phyloP scores from a whole-genome alignment of 257 asterid genomes.

The Sherardia arvensis region DNA sequence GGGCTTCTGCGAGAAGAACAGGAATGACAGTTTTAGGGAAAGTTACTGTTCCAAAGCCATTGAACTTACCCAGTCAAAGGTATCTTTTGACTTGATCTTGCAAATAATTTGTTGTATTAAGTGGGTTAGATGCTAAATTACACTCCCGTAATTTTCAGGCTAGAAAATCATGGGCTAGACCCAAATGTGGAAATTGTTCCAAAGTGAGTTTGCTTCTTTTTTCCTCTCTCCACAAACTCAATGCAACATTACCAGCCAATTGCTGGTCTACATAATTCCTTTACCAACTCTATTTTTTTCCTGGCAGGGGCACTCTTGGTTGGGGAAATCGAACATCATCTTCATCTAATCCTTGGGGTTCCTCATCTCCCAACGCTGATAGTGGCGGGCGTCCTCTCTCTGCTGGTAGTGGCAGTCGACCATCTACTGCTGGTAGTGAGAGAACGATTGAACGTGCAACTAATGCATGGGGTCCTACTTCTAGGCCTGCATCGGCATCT shows the following conservation, averaged over 20 bases:
- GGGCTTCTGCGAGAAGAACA: slow-evolving; percentile 85
- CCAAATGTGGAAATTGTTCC: slow-evolving; percentile 96
- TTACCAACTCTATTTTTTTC: slow-evolving; percentile 20
- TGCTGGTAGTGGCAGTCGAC: slow-evolving; percentile 90
- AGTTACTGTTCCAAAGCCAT: slow-evolving; percentile 94
- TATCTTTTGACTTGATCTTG: slow-evolving; percentile 20
- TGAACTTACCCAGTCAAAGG: slow-evolving; percentile 97
- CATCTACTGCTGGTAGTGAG: slow-evolving; percentile 91
- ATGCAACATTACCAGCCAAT: neutral
- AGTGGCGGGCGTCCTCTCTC: slow-evolving; percentile 88
- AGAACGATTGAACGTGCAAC: slow-evolving; percentile 49
- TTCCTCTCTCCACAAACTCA: neutral
- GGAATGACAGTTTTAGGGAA: slow-evolving; percentile 92
- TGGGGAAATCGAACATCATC: slow-evolving; percentile 92
- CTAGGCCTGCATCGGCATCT: slow-evolving; percentile 96
- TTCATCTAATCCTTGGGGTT: slow-evolving; percentile 74
- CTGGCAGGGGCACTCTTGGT: slow-evolving; percentile 70
- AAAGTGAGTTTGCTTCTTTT: slow-evolving; percentile 50
- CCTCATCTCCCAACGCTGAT: slow-evolving; percentile 78
- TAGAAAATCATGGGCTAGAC: slow-evolving; percentile 93
- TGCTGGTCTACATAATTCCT: slow-evolving; percentile 6
- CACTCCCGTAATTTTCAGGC: slow-evolving; percentile 40
- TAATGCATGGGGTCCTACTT: slow-evolving; percentile 70
- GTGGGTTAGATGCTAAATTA: slow-evolving; percentile 23
- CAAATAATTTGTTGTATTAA: slow-evolving; percentile 1